Evolutionary conservation across 2,329 filamentous ascomycete genomes (phyloP).

Genomic region (Reticulascus tulasneorum): DNA sequence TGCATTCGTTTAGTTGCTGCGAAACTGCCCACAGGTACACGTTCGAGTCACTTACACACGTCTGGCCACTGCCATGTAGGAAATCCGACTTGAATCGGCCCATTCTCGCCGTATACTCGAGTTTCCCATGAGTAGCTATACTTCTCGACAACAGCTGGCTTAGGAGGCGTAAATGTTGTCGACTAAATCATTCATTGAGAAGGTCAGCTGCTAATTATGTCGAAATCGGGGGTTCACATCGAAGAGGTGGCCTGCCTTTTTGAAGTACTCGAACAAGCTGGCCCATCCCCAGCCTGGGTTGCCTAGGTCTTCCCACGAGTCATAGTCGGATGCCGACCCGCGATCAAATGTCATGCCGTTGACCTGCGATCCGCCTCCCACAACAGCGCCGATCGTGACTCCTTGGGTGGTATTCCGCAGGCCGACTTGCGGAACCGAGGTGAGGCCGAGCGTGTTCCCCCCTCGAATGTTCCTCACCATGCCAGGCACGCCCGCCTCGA

Average conservation of each 20-base stretch:
- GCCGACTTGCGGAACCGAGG: conserved; percentile 20
- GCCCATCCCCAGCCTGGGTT: conserved; percentile 34
- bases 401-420: conserved; percentile 16
- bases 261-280: conserved; percentile 24
- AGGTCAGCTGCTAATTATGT: neutral
- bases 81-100: conserved; percentile 18
- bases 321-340: conserved; percentile 21
- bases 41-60: conserved; percentile 5
- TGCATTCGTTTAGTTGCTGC: neutral
- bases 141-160: conserved; percentile 5
- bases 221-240: neutral
- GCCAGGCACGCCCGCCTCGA: conserved; percentile 18
- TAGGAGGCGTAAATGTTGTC: conserved; percentile 15
- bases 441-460: conserved; percentile 14
- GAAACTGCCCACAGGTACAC: neutral
- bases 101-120: conserved; percentile 9
- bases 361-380: conserved; percentile 25
- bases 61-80: conserved; percentile 21
- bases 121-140: conserved; percentile 5
- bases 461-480: conserved; percentile 14
- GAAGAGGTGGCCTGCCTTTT: conserved; percentile 14
- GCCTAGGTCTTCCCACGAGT: conserved; percentile 32
- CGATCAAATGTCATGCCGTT: conserved; percentile 27
- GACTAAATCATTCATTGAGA: too few relatives aligned
- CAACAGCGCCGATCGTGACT: conserved; percentile 19